Base-by-base conservation (phyloP, 306 rosid species). In the Ziziphus jujuba region DNA sequence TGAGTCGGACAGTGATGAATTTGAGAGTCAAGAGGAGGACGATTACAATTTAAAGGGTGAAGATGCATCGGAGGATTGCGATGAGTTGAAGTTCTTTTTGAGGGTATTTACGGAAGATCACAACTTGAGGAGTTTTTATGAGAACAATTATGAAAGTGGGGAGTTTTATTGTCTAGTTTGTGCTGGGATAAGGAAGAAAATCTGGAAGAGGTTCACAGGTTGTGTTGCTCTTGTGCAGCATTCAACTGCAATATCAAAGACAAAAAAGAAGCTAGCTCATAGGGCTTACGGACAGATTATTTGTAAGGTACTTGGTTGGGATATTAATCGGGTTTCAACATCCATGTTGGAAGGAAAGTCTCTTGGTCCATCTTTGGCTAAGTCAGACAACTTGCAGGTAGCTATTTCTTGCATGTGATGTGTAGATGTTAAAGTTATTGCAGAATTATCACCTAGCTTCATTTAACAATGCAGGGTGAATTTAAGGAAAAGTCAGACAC, bases 261-360 rank as follows among this genome's bases (percentile, higher is more conserved):
- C 92, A 22, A 71, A 59, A 75, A 86, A 84, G 69, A 86, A 21
- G 70, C 77, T 56, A 7, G 92, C 96, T 65, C 96, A 86, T 49
- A 75, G 87, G 81, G 89, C 89, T 69, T 88, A 81, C 77, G 91
- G 84, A 9, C 79, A 21, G 55, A 77, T 81, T 67, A 69, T 88
- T 63, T 84, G 88, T 68, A 80, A 77, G 73, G 66, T 89, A 61
- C 69, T 82, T 63, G 92, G 90, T 69, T 84, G 87, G 87, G 88
- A 84, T 63, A n/a, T 77, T 35, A 75, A 74, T 74, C 84, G 72
- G 50, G 71, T 84, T 72, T 82, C 90, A 2, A 64, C 68, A 14
- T 75, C 75, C 66, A 79, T 75, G 71, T 61, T 67, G 23, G 82
- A 77, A 55, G 84, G 77, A 61, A 71, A 64, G 19, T 75, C 95